Base-by-base conservation (phyloP, 2,329 filamentous ascomycete species). In the Nigrospora sphaerica region DNA sequence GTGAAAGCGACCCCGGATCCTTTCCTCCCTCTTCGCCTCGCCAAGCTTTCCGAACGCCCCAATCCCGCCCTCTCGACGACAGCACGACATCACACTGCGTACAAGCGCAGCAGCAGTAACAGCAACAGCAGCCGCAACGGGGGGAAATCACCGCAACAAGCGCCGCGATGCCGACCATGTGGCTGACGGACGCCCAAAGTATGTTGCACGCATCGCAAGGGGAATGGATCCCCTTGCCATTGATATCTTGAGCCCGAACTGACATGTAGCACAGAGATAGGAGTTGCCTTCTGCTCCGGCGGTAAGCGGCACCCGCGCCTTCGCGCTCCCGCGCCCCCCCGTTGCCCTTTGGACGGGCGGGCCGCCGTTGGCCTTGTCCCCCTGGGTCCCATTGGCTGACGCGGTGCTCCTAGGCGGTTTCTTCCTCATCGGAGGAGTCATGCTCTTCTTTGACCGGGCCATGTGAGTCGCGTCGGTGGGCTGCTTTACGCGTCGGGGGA, bases 391-490 rank as follows among this genome's bases (percentile, higher is more conserved):
- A 37, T 28, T 36, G 18, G 42, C 42, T 44, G 41, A 44, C 46
- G 50, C 43, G 35, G n/a, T 36, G 40, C 23, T 28, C 49, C 47
- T 64, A 95, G 92, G 92, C 67, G 89, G 87, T 55, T 85, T 97
- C 74, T 98, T 98, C 76, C 81, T 98, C 47, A 80, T 96, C 63
- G 88, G 89, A 62, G 93, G 93, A 50, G 88, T 98, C 11, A 78
- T 98, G 69, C 80, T 98, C 70, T 97, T 98, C 74, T 98, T 98
- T 73, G 93, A 98, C 70, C 83, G 93, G 54, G 88, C 93, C 61
- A 91, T 97, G 88, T 92, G 74, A 62, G 83, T 74, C 11, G 37
- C 34, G 18, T 16, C 2, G 23, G 6, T 28, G 7, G 23, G 5
- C 23, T 10, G 7, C 23, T 6, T 28, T 28, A 6, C 23, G 23